A percentile compares a stretch with the other conserved stretches of the same genome.
phyloP scores from a whole-genome alignment of 164 flowering plant genomes.

The Houttuynia cordata region DNA sequence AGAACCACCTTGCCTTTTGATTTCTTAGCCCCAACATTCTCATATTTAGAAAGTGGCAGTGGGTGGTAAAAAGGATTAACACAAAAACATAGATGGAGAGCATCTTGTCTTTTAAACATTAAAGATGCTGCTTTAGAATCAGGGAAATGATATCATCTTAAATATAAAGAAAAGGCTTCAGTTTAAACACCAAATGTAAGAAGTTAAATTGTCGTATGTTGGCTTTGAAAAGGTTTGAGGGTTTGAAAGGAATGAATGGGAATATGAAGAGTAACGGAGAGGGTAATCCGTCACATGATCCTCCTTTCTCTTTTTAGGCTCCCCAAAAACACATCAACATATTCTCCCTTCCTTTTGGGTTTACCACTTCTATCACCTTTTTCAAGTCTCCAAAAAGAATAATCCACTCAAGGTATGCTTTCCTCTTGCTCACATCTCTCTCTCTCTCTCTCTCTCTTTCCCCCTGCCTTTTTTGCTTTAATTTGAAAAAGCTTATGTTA shows the following conservation, averaged over 20 bases:
- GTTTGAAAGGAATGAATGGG: constrained; percentile 8
- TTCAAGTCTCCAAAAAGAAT: constrained; percentile 16
- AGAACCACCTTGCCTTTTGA: constrained; percentile 33
- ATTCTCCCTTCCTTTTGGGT: constrained; percentile 22
- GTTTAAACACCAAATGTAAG: constrained; percentile 36
- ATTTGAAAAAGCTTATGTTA: too few species aligned
- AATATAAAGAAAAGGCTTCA: constrained; percentile 20
- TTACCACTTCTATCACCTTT: constrained; percentile 14
- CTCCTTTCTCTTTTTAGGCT: constrained; percentile 6
- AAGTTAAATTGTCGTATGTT: constrained; percentile 43
- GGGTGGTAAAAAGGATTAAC: constrained; percentile 14
- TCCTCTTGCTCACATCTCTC: too few species aligned
- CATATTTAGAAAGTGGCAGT: constrained; percentile 33
- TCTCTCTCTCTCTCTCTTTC: too few species aligned
- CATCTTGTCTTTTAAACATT: constrained; percentile 44
- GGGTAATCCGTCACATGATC: constrained; percentile 8
- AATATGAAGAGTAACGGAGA: constrained; percentile 11
- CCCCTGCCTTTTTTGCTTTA: too few species aligned
- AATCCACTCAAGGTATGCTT: constrained; percentile 7
- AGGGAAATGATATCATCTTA: constrained; percentile 28
- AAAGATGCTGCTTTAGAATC: constrained; percentile 57
- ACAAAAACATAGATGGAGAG: constrained; percentile 19
- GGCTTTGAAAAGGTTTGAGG: constrained; percentile 21
- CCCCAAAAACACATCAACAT: constrained; percentile 7
- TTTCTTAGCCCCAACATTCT: constrained; percentile 52